Conservation (phyloP, 352 stramenopile species). For the Phytophthora capsici region DNA sequence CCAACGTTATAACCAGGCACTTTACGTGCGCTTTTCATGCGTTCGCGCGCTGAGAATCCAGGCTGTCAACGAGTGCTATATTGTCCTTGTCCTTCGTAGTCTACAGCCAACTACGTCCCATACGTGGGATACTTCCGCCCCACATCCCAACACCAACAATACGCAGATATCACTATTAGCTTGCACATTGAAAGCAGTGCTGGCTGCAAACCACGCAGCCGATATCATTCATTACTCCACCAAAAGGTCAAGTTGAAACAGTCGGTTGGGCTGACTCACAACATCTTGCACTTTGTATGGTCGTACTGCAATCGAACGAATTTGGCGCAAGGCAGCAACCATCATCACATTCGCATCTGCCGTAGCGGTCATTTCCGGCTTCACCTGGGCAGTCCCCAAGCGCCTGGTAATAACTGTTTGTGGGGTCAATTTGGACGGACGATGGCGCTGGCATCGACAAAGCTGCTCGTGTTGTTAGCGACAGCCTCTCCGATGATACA, state of each 20-base stretch:
- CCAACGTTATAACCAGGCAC: slow-evolving; percentile 15
- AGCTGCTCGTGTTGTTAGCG: slow-evolving; percentile 7
- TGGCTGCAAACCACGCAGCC: neutral
- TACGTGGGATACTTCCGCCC: slow-evolving; percentile 14
- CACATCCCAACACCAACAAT: slow-evolving; percentile 11
- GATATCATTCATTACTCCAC: slow-evolving; percentile 11
- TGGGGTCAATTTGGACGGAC: slow-evolving; percentile 1
- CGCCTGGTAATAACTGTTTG: neutral
- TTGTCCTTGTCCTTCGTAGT: slow-evolving; percentile 8
- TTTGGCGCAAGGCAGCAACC: slow-evolving; percentile 14
- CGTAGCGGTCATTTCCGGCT: slow-evolving; percentile 23
- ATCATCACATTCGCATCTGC: slow-evolving; percentile 7
- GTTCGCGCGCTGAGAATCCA: slow-evolving; percentile 23
- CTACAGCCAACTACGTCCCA: slow-evolving; percentile 1
- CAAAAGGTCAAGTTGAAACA: slow-evolving; percentile 6
- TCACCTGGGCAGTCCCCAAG: slow-evolving; percentile 15
- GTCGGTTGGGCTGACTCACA: slow-evolving; percentile 7
- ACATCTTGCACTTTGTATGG: slow-evolving; percentile 30
- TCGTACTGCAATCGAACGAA: slow-evolving; percentile 30
- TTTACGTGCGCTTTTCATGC: slow-evolving; percentile 13
- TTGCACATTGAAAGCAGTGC: neutral
- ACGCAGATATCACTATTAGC: neutral
- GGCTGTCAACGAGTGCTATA: slow-evolving; percentile 7
- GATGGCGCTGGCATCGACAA: slow-evolving; percentile 15
- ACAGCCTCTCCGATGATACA: slow-evolving; percentile 4